These are phyloP conservation scores for Lecanicillium sp. DNA, from an alignment of 2,329 filamentous ascomycete genomes.

Conservation along the genomic window DNA sequence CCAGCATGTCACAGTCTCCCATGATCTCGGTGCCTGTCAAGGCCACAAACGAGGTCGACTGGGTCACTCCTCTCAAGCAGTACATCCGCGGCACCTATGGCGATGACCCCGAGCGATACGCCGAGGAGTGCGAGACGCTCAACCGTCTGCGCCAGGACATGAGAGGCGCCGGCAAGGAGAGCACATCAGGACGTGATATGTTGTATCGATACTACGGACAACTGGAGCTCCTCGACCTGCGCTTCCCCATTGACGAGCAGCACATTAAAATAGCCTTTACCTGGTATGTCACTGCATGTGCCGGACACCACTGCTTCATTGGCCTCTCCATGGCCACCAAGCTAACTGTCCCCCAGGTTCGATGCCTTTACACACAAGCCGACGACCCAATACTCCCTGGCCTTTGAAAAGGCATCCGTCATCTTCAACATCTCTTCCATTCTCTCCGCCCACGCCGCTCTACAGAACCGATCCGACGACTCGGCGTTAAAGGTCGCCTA, in stretches of 20 bases:
- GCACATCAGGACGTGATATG: constrained; percentile 84
- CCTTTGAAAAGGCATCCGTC: constrained; percentile 97
- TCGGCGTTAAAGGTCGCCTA: constrained; percentile 92
- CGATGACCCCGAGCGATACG: constrained; percentile 93
- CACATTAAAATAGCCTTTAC: constrained; percentile 99
- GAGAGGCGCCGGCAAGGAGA: constrained; percentile 94
- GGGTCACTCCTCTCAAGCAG: constrained; percentile 82
- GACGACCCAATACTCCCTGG: constrained; percentile 93
- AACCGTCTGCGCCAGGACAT: constrained; percentile 96
- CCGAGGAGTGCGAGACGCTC: constrained; percentile 88
- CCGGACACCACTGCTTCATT: background rate
- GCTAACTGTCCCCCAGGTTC: constrained; percentile 54
- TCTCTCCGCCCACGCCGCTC: constrained; percentile 87
- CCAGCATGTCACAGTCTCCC: constrained; percentile 69
- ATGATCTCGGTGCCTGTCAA: constrained; percentile 95
- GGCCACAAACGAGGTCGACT: constrained; percentile 96
- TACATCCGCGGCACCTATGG: constrained; percentile 94
- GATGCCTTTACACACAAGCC: constrained; percentile 98
- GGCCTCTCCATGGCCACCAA: background rate
- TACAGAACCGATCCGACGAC: constrained; percentile 88
- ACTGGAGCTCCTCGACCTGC: constrained; percentile 84
- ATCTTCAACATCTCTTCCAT: constrained; percentile 99
- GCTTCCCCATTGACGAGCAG: constrained; percentile 96
- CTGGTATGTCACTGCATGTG: constrained; percentile 52
- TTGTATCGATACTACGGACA: constrained; percentile 97